A percentile compares a stretch with the other conserved stretches of the same genome.
phyloP scores from a whole-genome alignment of 2,329 filamentous ascomycete species.

The Simplicillium aogashimaense region DNA sequence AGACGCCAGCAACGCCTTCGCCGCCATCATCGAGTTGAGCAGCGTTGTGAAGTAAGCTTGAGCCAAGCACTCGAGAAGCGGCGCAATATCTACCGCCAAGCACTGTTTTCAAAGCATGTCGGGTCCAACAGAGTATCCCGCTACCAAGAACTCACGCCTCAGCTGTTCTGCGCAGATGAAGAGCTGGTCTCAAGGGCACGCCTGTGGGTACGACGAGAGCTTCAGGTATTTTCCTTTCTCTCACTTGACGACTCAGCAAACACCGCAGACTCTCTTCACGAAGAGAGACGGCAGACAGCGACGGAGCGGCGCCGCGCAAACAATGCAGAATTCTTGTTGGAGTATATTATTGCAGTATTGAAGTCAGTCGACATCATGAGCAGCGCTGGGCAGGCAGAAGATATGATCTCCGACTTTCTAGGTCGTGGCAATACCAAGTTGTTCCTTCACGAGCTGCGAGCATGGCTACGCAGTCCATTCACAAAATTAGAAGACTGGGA shows the following conservation, averaged over 20 bases:
- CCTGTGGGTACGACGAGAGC: constrained; percentile 73
- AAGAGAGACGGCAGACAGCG: constrained; percentile 10
- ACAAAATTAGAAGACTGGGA: constrained; percentile 69
- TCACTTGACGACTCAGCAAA: constrained; percentile 17
- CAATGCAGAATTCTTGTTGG: constrained; percentile 75
- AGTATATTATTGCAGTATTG: constrained; percentile 76
- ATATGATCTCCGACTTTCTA: constrained; percentile 68
- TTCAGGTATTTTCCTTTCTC: constrained; percentile 74
- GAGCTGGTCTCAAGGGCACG: constrained; percentile 67
- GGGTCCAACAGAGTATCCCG: constrained; percentile 71
- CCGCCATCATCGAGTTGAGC: not conserved
- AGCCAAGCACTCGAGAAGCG: constrained; percentile 33
- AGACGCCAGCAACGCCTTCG: not conserved
- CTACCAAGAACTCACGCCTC: constrained; percentile 64
- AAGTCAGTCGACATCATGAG: constrained; percentile 76
- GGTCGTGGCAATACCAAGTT: constrained; percentile 62
- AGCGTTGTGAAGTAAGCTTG: not conserved
- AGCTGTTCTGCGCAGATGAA: constrained; percentile 51
- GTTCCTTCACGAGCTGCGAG: constrained; percentile 76
- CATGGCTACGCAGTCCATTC: constrained; percentile 77
- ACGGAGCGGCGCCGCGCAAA: constrained; percentile 33
- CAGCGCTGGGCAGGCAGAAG: constrained; percentile 68
- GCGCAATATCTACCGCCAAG: constrained; percentile 60
- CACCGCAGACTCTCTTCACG: constrained; percentile 5
- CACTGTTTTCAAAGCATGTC: constrained; percentile 70